These are phyloP conservation scores for Senecio squalidus DNA, from an alignment of 140 eudicot species.

Conservation along the genomic window DNA sequence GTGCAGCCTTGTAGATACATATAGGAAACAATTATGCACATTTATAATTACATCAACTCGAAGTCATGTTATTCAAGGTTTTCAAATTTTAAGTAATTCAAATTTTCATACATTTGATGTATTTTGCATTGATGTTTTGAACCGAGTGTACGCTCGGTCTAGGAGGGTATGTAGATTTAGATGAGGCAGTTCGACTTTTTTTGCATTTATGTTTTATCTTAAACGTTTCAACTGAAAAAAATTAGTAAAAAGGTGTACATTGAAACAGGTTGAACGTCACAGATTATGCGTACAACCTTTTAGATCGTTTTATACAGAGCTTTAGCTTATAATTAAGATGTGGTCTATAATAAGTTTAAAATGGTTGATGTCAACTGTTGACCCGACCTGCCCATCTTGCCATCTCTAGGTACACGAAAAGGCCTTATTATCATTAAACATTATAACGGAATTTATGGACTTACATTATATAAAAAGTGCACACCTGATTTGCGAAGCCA, in stretches of 20 bases:
- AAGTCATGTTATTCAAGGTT: not conserved
- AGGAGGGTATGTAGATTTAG: too few relatives aligned
- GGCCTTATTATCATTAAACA: not conserved
- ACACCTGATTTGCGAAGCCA: slow-evolving; percentile 70
- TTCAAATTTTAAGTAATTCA: not conserved
- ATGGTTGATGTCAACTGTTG: not conserved
- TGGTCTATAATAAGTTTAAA: too few relatives aligned
- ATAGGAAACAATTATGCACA: not conserved
- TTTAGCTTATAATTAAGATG: not conserved
- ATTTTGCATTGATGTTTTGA: not conserved
- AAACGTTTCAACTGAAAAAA: too few relatives aligned
- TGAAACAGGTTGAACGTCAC: too few relatives aligned
- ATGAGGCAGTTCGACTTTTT: too few relatives aligned
- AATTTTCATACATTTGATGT: not conserved
- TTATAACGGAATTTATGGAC: slow-evolving; percentile 12
- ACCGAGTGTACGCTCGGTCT: not conserved
- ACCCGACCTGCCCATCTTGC: not conserved
- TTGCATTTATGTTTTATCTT: too few relatives aligned
- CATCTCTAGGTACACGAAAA: slow-evolving; percentile 6
- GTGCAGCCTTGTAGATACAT: slow-evolving; percentile 40
- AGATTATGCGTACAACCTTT: not conserved
- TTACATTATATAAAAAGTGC: slow-evolving; percentile 18
- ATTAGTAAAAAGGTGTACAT: too few relatives aligned
- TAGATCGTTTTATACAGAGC: not conserved
- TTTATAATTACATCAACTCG: not conserved